Base-by-base conservation (phyloP, 148 eudicot genomes). In the Fagopyrum esculentum region DNA sequence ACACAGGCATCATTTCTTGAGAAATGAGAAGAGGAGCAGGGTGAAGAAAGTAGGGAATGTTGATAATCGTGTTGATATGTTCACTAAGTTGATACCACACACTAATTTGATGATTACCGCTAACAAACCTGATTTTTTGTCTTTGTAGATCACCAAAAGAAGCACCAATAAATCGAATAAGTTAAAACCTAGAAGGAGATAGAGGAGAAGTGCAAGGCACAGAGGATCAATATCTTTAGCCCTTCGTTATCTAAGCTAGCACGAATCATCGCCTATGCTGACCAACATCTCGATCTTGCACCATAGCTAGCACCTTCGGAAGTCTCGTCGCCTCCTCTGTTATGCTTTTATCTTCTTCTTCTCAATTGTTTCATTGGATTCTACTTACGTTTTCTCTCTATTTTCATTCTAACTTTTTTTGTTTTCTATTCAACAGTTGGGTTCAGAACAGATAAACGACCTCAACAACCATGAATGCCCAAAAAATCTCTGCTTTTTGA, bases 271-370 rank as follows among this genome's bases (percentile, higher is more conserved):
- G 88, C 83, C 2, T 82, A 78, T 76, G 98, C 86, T 17, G 88
- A 91, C 9, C 85, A 91, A 45, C 87, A 74, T 49, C 75, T 93
- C n/a, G 98, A 93, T 80, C 74, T 93, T 2, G 98, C 17, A 71
- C 79, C 6, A 88, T 93, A 9, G 82, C 98, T 51, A 64, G 85
- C 29, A 56, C 75, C 1, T 93, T 91, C 74, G 94, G 97, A 47
- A 94, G 91, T 78, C 79, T 86, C 5, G 51, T 93, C 1, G 97
- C 98, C 11, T 85, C 85, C 1, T 91, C 93, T 11, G 89, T 93
- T 9, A 91, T 22, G 26, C 26, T 22, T 22, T 22, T n/a, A 1
- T 17, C 8, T 30, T 57, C 29, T 35, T 35, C 40, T 35, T 35
- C 0, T 35, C 40, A 35, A 35, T 2, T 35, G 1, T 55, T 55